A percentile compares a stretch with the other conserved stretches of the same genome.
Conservation (phyloP, 305 asterid genomes). For the Rubia balearica region DNA sequence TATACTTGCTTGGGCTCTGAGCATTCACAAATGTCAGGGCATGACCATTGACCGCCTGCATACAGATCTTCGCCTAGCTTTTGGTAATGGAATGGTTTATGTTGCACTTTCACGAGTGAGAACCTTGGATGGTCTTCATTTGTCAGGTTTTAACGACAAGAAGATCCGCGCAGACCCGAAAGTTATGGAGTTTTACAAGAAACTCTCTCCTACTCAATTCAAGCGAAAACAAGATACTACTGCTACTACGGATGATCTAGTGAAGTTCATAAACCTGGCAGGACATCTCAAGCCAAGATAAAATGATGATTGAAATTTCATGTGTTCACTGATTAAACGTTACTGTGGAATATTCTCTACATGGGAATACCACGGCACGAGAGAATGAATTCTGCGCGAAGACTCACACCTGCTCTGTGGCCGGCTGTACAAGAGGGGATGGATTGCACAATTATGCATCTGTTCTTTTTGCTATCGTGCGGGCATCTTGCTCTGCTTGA, state of each 20-base stretch:
- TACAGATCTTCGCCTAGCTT: conserved; percentile 52
- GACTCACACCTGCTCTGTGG: too few relatives aligned
- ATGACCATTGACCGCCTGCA: conserved; percentile 63
- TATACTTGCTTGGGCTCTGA: conserved; percentile 71
- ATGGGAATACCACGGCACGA: too few relatives aligned
- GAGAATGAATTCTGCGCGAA: too few relatives aligned
- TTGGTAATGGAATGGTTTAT: conserved; percentile 74
- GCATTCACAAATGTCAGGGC: conserved; percentile 83
- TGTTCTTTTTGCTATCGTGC: too few relatives aligned
- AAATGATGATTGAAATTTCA: not conserved
- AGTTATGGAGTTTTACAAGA: conserved; percentile 52
- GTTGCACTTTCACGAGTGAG: conserved; percentile 75
- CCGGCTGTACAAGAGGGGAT: too few relatives aligned
- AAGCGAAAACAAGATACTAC: conserved; percentile 16
- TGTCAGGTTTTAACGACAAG: conserved; percentile 42
- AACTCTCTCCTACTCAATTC: conserved; percentile 21
- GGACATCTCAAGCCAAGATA: not conserved
- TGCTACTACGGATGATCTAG: not conserved
- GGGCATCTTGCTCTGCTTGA: not conserved
- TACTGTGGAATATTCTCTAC: not conserved
- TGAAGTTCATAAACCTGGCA: conserved; percentile 10
- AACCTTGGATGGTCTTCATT: conserved; percentile 48
- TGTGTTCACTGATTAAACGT: not conserved
- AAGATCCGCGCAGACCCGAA: conserved; percentile 62
- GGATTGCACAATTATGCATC: too few relatives aligned